These are phyloP conservation scores for Elsinoe australis DNA, from an alignment of 2,329 filamentous ascomycete species.

Conservation along the genomic window DNA sequence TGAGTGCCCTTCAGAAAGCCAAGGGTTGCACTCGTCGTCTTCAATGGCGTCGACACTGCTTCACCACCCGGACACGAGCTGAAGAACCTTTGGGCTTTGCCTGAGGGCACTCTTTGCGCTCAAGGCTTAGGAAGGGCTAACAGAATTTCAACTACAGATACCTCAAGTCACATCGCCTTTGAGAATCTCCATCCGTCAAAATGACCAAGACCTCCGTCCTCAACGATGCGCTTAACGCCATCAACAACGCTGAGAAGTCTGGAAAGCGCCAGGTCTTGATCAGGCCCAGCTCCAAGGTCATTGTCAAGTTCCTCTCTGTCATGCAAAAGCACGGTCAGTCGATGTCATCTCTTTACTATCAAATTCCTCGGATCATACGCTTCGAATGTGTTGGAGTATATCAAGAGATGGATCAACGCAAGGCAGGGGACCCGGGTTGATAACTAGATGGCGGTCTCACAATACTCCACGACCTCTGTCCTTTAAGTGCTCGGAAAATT, in stretches of 20 bases:
- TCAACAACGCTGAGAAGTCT: conserved; percentile 99
- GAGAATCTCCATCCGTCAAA: conserved; percentile 78
- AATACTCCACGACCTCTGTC: conserved; percentile 75
- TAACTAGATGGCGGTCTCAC: conserved; percentile 98
- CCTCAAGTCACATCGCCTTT: conserved; percentile 56
- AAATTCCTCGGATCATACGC: background rate
- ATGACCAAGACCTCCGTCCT: conserved; percentile 99
- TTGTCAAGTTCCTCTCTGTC: conserved; percentile 96
- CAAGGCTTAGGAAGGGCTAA: conserved; percentile 58
- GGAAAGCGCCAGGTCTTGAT: conserved; percentile 99
- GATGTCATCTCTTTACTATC: conserved; percentile 19
- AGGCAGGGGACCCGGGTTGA: conserved; percentile 73
- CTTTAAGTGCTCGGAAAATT: conserved; percentile 99
- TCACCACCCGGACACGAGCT: conserved; percentile 49
- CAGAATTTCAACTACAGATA: conserved; percentile 44
- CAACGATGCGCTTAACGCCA: conserved; percentile 76
- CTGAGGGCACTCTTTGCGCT: conserved; percentile 61
- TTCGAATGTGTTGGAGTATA: conserved; percentile 16
- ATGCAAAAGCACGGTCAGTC: conserved; percentile 99
- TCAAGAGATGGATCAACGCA: conserved; percentile 13
- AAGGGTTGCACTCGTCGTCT: conserved; percentile 37
- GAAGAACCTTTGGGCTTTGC: conserved; percentile 55
- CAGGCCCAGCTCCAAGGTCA: conserved; percentile 98
- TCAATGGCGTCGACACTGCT: conserved; percentile 38
- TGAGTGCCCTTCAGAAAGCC: conserved; percentile 47